These are phyloP conservation scores for Hyphopichia khmerensis DNA, from an alignment of 1,139 yeast species.

Conservation along the genomic window DNA sequence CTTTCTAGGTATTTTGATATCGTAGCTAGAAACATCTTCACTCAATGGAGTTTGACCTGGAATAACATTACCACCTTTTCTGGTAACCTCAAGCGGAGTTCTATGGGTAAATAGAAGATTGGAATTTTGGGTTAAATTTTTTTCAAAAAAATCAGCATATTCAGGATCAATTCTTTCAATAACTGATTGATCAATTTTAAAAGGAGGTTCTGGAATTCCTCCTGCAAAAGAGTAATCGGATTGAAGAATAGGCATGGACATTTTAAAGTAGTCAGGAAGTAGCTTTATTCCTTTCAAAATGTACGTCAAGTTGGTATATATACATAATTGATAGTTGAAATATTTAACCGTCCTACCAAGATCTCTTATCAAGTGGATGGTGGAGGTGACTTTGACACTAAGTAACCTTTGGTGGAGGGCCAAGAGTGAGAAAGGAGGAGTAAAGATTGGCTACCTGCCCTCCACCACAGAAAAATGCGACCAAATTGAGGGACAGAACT, in stretches of 20 bases:
- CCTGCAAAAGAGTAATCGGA: constrained; percentile 18
- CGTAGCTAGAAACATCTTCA: constrained; percentile 25
- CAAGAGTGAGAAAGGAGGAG: too few species aligned
- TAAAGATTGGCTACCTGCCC: not conserved
- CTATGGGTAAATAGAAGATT: constrained; percentile 42
- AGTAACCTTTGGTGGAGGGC: too few species aligned
- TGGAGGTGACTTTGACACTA: too few species aligned
- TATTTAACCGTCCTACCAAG: too few species aligned
- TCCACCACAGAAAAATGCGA: not conserved
- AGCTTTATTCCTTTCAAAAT: too few species aligned
- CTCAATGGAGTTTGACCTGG: constrained; percentile 40
- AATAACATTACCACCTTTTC: constrained; percentile 46
- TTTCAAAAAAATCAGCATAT: constrained; percentile 34
- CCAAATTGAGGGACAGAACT: not conserved
- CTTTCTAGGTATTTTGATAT: constrained; percentile 36
- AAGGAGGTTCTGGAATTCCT: constrained; percentile 23
- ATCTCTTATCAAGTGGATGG: too few species aligned
- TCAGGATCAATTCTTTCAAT: constrained; percentile 23
- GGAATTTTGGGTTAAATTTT: constrained; percentile 25
- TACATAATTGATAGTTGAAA: too few species aligned
- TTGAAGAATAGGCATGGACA: constrained; percentile 7
- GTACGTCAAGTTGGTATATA: too few species aligned
- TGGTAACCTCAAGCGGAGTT: constrained; percentile 32
- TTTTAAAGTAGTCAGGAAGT: too few species aligned
- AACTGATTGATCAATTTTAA: constrained; percentile 22